Percentiles rank a stretch among this genome's conserved stretches.
Conservation (phyloP, 2,329 filamentous ascomycete genomes). For the Mariannaea elegans region DNA sequence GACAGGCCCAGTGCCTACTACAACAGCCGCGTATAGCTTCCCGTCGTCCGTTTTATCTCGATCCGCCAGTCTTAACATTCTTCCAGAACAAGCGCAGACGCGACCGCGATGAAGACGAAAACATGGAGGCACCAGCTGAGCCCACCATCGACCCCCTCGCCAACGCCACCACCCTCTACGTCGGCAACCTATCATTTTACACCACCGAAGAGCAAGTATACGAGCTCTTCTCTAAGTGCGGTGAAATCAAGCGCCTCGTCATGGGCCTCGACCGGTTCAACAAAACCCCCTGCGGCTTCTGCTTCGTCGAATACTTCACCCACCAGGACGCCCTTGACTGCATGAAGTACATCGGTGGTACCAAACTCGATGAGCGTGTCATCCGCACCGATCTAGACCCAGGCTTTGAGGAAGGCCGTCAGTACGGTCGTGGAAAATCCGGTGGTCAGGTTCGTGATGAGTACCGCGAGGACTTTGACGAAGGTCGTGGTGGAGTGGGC, state of each 20-base stretch:
- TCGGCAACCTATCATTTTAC: constrained; percentile 98
- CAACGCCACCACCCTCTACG: constrained; percentile 93
- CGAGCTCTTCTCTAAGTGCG: constrained; percentile 94
- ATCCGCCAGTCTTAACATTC: constrained; percentile 9
- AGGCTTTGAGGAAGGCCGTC: constrained; percentile 93
- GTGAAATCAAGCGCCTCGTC: constrained; percentile 96
- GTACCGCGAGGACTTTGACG: constrained; percentile 96
- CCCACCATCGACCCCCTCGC: constrained; percentile 73
- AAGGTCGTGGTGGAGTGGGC: constrained; percentile 89
- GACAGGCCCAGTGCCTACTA: constrained; percentile 97
- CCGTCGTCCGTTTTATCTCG: not conserved
- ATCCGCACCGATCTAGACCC: constrained; percentile 96
- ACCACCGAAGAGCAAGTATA: constrained; percentile 99
- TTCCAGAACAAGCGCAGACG: constrained; percentile 76
- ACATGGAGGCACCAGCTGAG: constrained; percentile 57
- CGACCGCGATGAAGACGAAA: constrained; percentile 66
- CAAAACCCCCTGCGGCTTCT: constrained; percentile 99
- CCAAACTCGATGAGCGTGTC: constrained; percentile 96
- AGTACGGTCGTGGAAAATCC: constrained; percentile 95
- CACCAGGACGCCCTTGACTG: constrained; percentile 97
- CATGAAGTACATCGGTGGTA: constrained; percentile 98
- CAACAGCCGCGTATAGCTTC: constrained; percentile 71
- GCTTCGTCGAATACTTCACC: constrained; percentile 99
- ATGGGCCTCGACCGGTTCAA: constrained; percentile 98
- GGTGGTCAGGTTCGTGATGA: constrained; percentile 97